Conservation (phyloP, 345 rosid genomes). For the Bruguiera parviflora region DNA sequence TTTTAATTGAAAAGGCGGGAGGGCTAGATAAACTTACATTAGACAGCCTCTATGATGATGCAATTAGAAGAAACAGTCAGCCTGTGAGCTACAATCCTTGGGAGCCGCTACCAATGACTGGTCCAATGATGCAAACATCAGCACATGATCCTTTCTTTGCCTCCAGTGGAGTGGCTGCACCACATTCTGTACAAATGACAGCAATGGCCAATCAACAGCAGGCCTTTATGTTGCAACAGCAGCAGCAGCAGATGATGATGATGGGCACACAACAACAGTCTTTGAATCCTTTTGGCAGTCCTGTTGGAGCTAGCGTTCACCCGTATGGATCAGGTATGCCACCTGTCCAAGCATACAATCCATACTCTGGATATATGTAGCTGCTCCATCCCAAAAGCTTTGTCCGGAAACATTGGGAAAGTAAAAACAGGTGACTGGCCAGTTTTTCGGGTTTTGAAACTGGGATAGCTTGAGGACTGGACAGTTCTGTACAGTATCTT, state of each 20-base stretch:
- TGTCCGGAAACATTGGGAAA: slow-evolving; percentile 10
- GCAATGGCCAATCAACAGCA: slow-evolving; percentile 71
- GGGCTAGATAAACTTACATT: slow-evolving; percentile 89
- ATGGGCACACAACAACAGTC: slow-evolving; percentile 53
- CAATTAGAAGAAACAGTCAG: slow-evolving; percentile 75
- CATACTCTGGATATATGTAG: slow-evolving; percentile 50
- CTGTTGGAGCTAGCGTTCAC: slow-evolving; percentile 43
- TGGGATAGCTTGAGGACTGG: slow-evolving; percentile 18
- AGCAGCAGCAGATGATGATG: slow-evolving; percentile 73
- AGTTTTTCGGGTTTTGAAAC: background rate
- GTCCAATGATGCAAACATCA: slow-evolving; percentile 54
- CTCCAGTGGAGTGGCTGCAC: slow-evolving; percentile 51
- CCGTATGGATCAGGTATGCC: slow-evolving; percentile 54
- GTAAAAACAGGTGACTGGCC: background rate
- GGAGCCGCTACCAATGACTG: slow-evolving; percentile 52
- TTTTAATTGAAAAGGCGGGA: slow-evolving; percentile 57
- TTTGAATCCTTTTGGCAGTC: slow-evolving; percentile 49
- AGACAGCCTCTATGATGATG: slow-evolving; percentile 95
- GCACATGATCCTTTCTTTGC: slow-evolving; percentile 58
- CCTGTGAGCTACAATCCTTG: slow-evolving; percentile 77
- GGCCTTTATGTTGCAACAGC: slow-evolving; percentile 58
- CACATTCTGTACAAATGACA: slow-evolving; percentile 65
- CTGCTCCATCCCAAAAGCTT: slow-evolving; percentile 4
- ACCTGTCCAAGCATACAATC: slow-evolving; percentile 58
- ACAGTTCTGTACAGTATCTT: slow-evolving; percentile 44